Evolutionary conservation across 2,329 filamentous ascomycete species (phyloP).

Genomic region (Aspergillus neoniger): DNA sequence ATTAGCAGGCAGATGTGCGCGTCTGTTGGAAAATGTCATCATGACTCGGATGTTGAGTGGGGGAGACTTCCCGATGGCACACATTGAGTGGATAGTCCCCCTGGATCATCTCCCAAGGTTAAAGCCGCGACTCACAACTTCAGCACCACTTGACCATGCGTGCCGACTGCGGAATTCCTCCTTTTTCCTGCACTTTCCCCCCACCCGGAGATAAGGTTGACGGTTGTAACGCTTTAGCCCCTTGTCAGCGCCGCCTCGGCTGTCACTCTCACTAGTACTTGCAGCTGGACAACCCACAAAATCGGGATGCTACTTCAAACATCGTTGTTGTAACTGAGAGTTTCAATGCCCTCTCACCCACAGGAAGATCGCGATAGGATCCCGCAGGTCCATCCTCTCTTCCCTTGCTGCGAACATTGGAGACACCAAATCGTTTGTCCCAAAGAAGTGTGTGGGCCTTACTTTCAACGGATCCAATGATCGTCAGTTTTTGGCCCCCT

Average conservation of each 20-base stretch:
- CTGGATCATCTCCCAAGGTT: background rate
- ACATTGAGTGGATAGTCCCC: background rate
- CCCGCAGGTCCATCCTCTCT: background rate
- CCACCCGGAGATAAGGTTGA: conserved; percentile 9
- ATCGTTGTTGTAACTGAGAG: too few relatives aligned
- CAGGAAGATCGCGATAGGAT: background rate
- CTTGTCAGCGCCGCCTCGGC: background rate
- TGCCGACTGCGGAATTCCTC: background rate
- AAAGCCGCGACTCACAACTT: background rate
- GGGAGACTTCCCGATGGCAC: background rate
- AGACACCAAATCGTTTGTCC: background rate
- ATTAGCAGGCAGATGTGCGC: background rate
- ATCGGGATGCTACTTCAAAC: too few relatives aligned
- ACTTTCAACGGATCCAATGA: conserved; percentile 2
- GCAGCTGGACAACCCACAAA: background rate
- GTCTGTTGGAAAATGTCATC: background rate
- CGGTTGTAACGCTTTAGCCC: background rate
- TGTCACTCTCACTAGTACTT: background rate
- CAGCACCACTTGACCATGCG: background rate
- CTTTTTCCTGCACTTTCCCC: background rate
- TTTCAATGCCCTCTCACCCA: background rate
- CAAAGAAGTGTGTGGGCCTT: background rate
- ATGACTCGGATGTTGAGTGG: background rate
- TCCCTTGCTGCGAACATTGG: background rate
- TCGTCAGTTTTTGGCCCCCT: background rate